Base-by-base conservation (phyloP, 768 basidiomycete species). In the Neoboletus brunneissimus region DNA sequence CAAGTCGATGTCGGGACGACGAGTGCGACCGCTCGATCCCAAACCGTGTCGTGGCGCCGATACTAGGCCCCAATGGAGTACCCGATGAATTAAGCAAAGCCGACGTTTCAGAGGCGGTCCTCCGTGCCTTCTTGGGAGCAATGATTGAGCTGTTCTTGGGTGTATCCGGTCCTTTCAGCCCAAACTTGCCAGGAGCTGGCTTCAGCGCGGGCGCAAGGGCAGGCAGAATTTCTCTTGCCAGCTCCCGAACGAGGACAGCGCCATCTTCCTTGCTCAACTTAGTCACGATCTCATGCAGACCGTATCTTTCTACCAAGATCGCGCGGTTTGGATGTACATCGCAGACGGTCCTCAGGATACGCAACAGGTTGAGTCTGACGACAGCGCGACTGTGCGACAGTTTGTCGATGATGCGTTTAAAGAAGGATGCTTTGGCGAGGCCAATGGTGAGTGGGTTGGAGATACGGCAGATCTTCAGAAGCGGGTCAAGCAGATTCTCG, bases 401-500 rank as follows among this genome's bases (percentile, higher is more conserved):
- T 27, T 91, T 80, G 58, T 97, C 94, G 58, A 93, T 82, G 57
- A 97, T 82, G 12, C 93, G 87, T 60, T 84, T 84, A 81, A 96
- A 91, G 75, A 99, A 94, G 25, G 86, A 78, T 4, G 92, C 75
- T 58, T 86, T 87, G 35, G 94, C 83, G 43, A 98, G 81, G 18
- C 84, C 84, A 25, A 91, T 82, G 1, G 91, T 87, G 37, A 98
- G 71, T 1, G 77, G 70, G 1, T 81, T 79, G 0, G 95, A 98
- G 9, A 92, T 72, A 12, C 94, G 89, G 51, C 87, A 85, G 45
- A 98, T 89, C 77, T 97, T 97, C 67, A 95, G 83, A 74, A 94
- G 89, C 1, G 93, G 91, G 50, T 95, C 92, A 9, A 98, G 84
- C 23, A 99, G 74, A 65, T 89, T 92, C 69, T 98, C 96, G 66